phyloP scores from a whole-genome alignment of 2,329 filamentous ascomycete genomes.

The Venturia aucupariae region DNA sequence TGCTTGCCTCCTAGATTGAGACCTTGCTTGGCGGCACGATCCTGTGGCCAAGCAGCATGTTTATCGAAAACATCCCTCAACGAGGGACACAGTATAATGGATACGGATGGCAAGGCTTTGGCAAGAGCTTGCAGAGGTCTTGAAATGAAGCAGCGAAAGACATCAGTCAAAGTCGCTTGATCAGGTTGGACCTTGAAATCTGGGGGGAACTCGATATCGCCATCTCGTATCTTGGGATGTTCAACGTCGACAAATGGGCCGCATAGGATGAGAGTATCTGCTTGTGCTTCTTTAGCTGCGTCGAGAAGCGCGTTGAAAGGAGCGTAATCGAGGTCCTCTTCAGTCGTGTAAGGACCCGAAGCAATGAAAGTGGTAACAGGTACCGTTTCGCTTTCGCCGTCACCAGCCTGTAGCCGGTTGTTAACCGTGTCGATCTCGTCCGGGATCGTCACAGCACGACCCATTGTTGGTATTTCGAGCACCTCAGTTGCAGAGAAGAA shows the following conservation, averaged over 20 bases:
- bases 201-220: constrained; percentile 35
- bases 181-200: constrained; percentile 46
- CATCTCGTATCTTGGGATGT: constrained; percentile 70
- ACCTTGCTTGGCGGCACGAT: constrained; percentile 59
- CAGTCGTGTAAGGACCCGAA: constrained; percentile 82
- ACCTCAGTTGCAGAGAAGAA: constrained; percentile 74
- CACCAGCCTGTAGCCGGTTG: constrained; percentile 55
- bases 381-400: constrained; percentile 45
- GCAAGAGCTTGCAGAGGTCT: constrained; percentile 62
- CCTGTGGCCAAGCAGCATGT: constrained; percentile 80
- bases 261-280: constrained; percentile 68
- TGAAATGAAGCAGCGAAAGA: constrained; percentile 75
- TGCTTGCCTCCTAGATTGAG: constrained; percentile 65
- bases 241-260: constrained; percentile 90
- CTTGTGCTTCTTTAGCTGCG: constrained; percentile 63
- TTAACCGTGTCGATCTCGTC: constrained; percentile 58
- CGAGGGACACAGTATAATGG: constrained; percentile 74
- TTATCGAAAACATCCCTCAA: constrained; percentile 73
- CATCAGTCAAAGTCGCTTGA: constrained; percentile 66
- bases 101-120: constrained; percentile 63
- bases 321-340: constrained; percentile 86
- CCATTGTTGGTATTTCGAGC: constrained; percentile 64
- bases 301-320: constrained; percentile 73
- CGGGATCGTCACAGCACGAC: constrained; percentile 61
- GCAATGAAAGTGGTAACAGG: constrained; percentile 72